These are phyloP conservation scores for Boletus bicolor DNA, from an alignment of 768 basidiomycete genomes.

Conservation along the genomic window DNA sequence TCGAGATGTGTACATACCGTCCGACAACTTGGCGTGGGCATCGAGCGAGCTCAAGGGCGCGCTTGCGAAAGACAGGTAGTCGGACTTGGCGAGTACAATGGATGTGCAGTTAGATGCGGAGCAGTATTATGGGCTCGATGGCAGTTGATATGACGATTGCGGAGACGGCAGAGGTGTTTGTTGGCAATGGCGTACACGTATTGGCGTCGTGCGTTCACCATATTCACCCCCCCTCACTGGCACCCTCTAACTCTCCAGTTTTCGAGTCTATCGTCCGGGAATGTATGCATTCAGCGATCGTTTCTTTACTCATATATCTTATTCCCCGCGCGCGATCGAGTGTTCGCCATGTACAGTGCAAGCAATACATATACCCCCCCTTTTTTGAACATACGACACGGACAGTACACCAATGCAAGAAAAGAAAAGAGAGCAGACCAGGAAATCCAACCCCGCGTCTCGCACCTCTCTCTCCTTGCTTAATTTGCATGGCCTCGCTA, in stretches of 20 bases:
- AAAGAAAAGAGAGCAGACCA: too few species aligned
- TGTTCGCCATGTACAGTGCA: background rate
- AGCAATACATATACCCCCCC: too few species aligned
- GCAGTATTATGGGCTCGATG: constrained; percentile 45
- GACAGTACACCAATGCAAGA: too few species aligned
- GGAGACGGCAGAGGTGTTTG: constrained; percentile 53
- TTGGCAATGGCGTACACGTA: constrained; percentile 56
- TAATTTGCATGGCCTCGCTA: too few species aligned
- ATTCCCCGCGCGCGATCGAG: too few species aligned
- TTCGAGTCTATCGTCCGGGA: constrained; percentile 48
- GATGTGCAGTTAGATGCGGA: constrained; percentile 42
- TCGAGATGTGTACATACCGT: constrained; percentile 51
- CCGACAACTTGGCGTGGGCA: constrained; percentile 49
- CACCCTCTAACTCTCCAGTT: constrained; percentile 28
- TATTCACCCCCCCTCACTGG: constrained; percentile 24
- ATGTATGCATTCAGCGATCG: constrained; percentile 34
- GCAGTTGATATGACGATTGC: constrained; percentile 63
- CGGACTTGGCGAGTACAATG: constrained; percentile 39
- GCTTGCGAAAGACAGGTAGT: constrained; percentile 48
- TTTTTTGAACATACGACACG: too few species aligned
- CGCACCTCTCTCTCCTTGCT: too few species aligned
- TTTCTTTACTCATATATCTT: too few species aligned
- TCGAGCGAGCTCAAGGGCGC: constrained; percentile 37
- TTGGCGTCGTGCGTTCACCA: background rate
- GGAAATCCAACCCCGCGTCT: too few species aligned